Evolutionary conservation across 1,284 basidiomycete genomes (phyloP).

Genomic region (Grifola frondosa): DNA sequence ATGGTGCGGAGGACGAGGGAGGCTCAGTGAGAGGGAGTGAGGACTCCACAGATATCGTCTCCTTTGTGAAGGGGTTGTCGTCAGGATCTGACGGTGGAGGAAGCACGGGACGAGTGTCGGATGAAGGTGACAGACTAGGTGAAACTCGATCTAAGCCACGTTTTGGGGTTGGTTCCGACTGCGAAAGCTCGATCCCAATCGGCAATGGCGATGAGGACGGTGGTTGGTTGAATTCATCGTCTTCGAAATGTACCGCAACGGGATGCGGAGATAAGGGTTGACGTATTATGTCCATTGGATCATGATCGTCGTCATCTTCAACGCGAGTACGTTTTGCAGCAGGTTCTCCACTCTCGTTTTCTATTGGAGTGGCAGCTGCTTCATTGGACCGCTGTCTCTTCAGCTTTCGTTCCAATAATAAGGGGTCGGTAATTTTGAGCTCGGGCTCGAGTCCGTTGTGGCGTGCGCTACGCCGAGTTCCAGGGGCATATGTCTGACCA

Average conservation of each 20-base stretch:
- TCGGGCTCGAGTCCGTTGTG: conserved; percentile 73
- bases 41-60: background rate
- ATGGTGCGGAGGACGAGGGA: background rate
- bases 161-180: no score
- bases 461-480: conserved; percentile 65
- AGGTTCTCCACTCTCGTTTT: conserved; percentile 48
- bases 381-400: conserved; percentile 72
- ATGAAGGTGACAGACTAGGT: no score
- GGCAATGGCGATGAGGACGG: no score
- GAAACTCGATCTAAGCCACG: no score
- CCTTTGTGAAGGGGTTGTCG: conserved; percentile 16
- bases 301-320: conserved; percentile 41
- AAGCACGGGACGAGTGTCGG: conserved; percentile 1
- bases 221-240: no score
- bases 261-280: conserved; percentile 57
- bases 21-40: background rate
- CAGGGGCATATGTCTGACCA: conserved; percentile 38
- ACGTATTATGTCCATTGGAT: conserved; percentile 40
- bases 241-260: no score
- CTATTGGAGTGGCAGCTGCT: conserved; percentile 51
- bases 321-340: conserved; percentile 58
- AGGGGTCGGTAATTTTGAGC: conserved; percentile 66
- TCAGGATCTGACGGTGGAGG: conserved; percentile 18
- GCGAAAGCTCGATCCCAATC: no score
- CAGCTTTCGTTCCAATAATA: conserved; percentile 66